Evolutionary conservation across 768 basidiomycete species (phyloP), one percentile per base, ranked within the genome.

Genomic region (Lanmaoa pseudosensibilis): DNA sequence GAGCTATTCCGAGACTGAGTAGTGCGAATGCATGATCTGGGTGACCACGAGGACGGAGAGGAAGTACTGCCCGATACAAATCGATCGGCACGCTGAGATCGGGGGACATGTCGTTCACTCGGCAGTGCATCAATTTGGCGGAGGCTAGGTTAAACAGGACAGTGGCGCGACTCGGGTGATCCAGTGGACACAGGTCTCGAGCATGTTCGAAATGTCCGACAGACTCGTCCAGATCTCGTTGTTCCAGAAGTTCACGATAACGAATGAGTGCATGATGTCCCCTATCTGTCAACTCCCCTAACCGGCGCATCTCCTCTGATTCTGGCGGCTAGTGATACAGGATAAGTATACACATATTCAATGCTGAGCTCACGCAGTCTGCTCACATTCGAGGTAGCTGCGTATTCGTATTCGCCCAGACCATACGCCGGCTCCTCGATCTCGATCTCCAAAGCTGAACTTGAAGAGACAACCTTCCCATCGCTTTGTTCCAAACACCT

Each of bases 131-230:
- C 36, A 47, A 25, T 12, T 55, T 38, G 2, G 46, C 50, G 2
- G 2, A 47, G 8, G 56, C 59, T 18, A 60, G 55, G 44, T 61
- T 61, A 16, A 43, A 52, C 33, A 66, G 53, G 5, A 55, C 40
- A 2, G 37, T 49, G 8, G 48, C 21, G 16, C 57, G 62, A 27
- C 18, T 30, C 1, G 27, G 27, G 25, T 30, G 27, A 1, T 45
- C 25, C 16, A 27, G 9, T 18, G 16, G 25, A 18, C 25, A 45
- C 25, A 45, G 5, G 5, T 45, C 44, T 27, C 10, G 25, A n/a
- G 16, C 44, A 18, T 18, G 16, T 9, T 45, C 25, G 11, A 25
- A 45, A 27, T 45, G 18, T 45, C 16, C 18, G 4, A 45, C 11
- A 2, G 44, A 27, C 18, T 27, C 25, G 18, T 45, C 10, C 5